Evolutionary conservation across 2,329 filamentous ascomycete species (phyloP).

Genomic region (Aspergillus neotritici): DNA sequence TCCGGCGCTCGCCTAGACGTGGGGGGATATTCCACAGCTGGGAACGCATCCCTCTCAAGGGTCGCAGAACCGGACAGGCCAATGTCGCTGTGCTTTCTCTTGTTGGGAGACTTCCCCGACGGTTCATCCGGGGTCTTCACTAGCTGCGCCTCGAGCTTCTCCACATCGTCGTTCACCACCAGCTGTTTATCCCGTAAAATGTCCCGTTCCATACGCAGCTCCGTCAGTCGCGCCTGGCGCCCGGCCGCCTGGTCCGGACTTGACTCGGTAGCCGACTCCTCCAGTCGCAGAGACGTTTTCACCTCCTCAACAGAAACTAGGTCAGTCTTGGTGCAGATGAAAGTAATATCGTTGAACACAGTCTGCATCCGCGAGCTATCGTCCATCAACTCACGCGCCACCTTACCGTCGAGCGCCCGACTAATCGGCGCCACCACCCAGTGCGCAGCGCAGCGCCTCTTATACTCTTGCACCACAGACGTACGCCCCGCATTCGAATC

Average conservation of each 20-base stretch:
- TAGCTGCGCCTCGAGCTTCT: background rate
- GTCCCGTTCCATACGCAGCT: background rate
- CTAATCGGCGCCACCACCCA: conserved; percentile 39
- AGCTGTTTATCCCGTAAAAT: background rate
- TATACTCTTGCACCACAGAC: conserved; percentile 8
- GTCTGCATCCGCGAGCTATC: conserved; percentile 55
- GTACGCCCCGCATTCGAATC: conserved; percentile 12
- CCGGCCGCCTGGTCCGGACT: conserved; percentile 8
- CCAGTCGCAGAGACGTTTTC: conserved; percentile 35
- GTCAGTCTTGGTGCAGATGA: conserved; percentile 60
- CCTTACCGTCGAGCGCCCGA: conserved; percentile 56
- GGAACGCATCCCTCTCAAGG: too few relatives aligned
- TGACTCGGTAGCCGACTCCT: conserved; percentile 7
- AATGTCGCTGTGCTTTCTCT: too few relatives aligned
- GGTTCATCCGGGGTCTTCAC: background rate
- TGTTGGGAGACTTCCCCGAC: background rate
- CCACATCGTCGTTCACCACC: background rate
- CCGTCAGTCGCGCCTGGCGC: background rate
- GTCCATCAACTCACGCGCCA: conserved; percentile 52
- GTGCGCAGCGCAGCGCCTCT: conserved; percentile 9
- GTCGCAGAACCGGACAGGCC: too few relatives aligned
- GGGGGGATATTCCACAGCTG: too few relatives aligned
- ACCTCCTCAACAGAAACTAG: conserved; percentile 51
- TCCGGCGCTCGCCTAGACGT: too few relatives aligned
- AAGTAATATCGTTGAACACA: conserved; percentile 50